Conservation (phyloP, 768 basidiomycete genomes). For the Xerocomus brunneocitrinus region DNA sequence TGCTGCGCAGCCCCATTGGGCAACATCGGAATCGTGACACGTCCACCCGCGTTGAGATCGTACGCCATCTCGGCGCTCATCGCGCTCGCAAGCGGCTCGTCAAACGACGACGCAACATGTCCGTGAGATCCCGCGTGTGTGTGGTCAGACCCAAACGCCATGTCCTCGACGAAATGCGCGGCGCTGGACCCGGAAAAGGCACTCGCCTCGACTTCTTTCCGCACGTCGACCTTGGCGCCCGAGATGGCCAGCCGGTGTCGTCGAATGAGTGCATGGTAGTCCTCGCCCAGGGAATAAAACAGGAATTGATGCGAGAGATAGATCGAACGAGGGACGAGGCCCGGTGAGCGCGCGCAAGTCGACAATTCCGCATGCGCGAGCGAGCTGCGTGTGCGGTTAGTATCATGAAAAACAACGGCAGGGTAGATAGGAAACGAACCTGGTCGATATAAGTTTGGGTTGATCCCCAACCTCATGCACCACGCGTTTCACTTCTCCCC, state of each 20-base stretch:
- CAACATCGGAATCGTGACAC: conserved; percentile 58
- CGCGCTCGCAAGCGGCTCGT: conserved; percentile 75
- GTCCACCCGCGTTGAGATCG: conserved; percentile 36
- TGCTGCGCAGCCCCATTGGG: conserved; percentile 53
- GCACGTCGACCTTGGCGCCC: conserved; percentile 61
- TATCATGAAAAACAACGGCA: too few relatives aligned
- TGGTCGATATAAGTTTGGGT: too few relatives aligned
- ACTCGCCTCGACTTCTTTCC: conserved; percentile 65
- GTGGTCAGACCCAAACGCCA: conserved; percentile 9
- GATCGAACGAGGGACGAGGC: conserved; percentile 65
- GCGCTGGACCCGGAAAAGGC: conserved; percentile 33
- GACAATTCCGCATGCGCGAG: conserved; percentile 68
- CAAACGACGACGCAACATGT: conserved; percentile 46
- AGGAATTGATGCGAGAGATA: conserved; percentile 73
- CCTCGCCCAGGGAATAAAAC: conserved; percentile 61
- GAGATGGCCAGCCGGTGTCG: conserved; percentile 35
- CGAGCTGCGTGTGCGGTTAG: too few relatives aligned
- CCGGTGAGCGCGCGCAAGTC: conserved; percentile 52
- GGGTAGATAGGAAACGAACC: too few relatives aligned
- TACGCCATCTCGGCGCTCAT: conserved; percentile 60
- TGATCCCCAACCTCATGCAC: not conserved
- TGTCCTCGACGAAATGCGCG: conserved; percentile 25
- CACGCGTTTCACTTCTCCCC: conserved; percentile 44
- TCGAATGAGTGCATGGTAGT: conserved; percentile 70
- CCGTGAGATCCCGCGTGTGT: conserved; percentile 33